phyloP scores from a whole-genome alignment of 352 stramenopile genomes.

The Globisporangium barbulae region DNA sequence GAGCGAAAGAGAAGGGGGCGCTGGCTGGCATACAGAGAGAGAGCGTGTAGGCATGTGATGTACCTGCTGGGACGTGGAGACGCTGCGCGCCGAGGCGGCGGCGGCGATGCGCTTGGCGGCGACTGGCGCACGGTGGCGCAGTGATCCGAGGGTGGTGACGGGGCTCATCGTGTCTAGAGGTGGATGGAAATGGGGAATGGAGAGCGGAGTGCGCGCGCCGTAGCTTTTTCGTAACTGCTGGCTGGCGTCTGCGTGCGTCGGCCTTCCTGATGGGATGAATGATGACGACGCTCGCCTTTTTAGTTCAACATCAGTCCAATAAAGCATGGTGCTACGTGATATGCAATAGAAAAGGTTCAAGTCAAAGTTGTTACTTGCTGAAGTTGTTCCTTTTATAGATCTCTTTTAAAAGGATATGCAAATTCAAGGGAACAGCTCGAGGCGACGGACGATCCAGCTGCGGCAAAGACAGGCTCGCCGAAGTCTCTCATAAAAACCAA shows the following conservation, averaged over 20 bases:
- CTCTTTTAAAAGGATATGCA: neutral
- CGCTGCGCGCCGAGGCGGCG: slow-evolving; percentile 22
- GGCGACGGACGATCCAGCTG: neutral
- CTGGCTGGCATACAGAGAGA: slow-evolving; percentile 4
- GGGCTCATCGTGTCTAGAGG: slow-evolving; percentile 6
- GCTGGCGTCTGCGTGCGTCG: neutral
- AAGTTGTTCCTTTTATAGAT: no score
- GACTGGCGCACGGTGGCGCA: slow-evolving; percentile 3
- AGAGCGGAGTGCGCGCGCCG: slow-evolving; percentile 3
- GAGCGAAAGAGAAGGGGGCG: neutral
- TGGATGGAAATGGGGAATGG: neutral
- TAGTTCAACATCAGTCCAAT: slow-evolving; percentile 4
- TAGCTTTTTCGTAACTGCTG: slow-evolving; percentile 12
- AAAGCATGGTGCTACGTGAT: neutral
- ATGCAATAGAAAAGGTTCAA: neutral
- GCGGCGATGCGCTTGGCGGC: slow-evolving; percentile 9
- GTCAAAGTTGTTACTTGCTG: neutral
- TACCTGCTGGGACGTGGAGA: slow-evolving; percentile 45
- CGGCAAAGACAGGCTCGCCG: slow-evolving; percentile 2
- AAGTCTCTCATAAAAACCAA: slow-evolving; percentile 9
- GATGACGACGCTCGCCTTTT: slow-evolving; percentile 7
- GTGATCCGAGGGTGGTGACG: neutral
- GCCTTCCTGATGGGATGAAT: neutral
- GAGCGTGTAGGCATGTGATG: neutral
- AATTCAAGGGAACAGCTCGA: neutral